Evolutionary conservation across 2,329 filamentous ascomycete genomes (phyloP), one percentile per base, ranked within the genome.

Genomic region (Cordyceps cicadae): DNA sequence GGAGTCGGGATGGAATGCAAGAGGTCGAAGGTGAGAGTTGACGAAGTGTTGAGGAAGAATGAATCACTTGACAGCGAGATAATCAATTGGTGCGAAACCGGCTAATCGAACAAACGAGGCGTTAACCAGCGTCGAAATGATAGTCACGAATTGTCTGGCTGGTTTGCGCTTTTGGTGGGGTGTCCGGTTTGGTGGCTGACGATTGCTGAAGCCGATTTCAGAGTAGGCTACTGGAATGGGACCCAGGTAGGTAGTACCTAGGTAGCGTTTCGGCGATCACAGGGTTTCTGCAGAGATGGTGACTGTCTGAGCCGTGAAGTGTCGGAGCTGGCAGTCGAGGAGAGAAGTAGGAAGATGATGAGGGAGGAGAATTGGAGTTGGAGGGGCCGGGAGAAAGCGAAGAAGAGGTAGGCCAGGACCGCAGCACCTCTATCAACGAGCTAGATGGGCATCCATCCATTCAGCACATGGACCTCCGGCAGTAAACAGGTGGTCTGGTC

Each of bases 101-200:
- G 29, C 45, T 24, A 24, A 8, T 49, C 24, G 32, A 39, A 29
- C 19, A 49, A 58, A 48, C 37, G 46, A 49, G 55, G 56, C 56
- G 34, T 39, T 60, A 15, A 21, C 26, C 34, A 11, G 26, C 21
- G 54, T 46, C 26, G n/a, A 45, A 3, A 14, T 43, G 15, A 43
- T 15, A 50, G 46, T 45, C 46, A 58, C 55, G 55, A 41, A 46
- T 51, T 51, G 19, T 58, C 48, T 29, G 46, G 32, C 19, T 46
- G 14, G 50, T 53, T 59, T 59, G 57, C 50, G 57, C 41, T 11
- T 37, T 48, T 53, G 41, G 58, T 48, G 58, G 58, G 55, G 55
- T n/a, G 12, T 5, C 19, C n/a, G 46, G 41, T 43, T 37, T 41
- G 29, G 41, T 54, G 50, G 49, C 37, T 34, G 46, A 32, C 29